Conservation (phyloP, 2,329 filamentous ascomycete species). For the Neoarthrinium moseri region DNA sequence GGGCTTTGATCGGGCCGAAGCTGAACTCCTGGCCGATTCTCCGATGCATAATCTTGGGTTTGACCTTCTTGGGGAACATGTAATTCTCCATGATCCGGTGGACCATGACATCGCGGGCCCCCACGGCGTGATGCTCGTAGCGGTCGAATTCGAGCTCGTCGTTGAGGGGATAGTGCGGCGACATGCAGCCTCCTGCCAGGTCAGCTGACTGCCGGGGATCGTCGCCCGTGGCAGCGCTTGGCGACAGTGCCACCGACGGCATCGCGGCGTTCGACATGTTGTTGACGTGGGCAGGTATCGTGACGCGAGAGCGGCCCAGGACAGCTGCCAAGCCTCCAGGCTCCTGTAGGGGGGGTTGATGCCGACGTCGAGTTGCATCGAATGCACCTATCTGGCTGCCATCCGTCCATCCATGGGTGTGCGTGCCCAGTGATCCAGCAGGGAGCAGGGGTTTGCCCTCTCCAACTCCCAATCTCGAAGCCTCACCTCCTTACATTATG, state of each 20-base stretch:
- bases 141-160: constrained; percentile 28
- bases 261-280: not conserved
- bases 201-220: not conserved
- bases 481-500: not conserved
- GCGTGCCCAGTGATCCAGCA: no score
- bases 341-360: no score
- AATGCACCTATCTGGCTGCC: no score
- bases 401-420: no score
- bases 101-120: constrained; percentile 28
- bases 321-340: no score
- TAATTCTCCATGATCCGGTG: constrained; percentile 29
- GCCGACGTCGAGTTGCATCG: no score
- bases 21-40: not conserved
- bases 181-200: constrained; percentile 1
- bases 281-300: not conserved
- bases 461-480: not conserved
- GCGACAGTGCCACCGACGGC: not conserved
- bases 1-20: constrained; percentile 17
- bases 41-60: constrained; percentile 12
- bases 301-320: no score
- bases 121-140: constrained; percentile 31
- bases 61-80: constrained; percentile 20
- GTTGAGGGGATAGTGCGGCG: constrained; percentile 32
- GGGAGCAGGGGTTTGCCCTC: no score
- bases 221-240: no score